These are phyloP conservation scores for Citrus trifoliata DNA, from an alignment of 345 rosid species.

Conservation along the genomic window DNA sequence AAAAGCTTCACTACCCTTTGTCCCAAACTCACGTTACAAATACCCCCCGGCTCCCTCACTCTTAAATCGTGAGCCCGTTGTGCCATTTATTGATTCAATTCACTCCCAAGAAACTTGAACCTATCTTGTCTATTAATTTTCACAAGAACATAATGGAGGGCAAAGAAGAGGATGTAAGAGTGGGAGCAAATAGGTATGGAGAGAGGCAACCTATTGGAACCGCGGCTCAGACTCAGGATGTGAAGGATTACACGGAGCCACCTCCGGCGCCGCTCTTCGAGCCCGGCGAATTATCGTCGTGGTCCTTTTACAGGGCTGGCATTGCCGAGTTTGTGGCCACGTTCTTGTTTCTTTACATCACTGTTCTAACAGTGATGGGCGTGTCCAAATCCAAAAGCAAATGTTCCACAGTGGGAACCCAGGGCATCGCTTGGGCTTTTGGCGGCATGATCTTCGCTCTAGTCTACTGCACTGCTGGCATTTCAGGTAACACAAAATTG, in stretches of 20 bases:
- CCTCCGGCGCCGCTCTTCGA: conserved; percentile 33
- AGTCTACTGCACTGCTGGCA: conserved; percentile 43
- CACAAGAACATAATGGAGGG: conserved; percentile 25
- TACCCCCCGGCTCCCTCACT: conserved; percentile 1
- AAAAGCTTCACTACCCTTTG: conserved; percentile 7
- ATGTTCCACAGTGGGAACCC: conserved; percentile 34
- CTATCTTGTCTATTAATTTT: background rate
- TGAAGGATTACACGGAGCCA: conserved; percentile 33
- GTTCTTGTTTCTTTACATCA: conserved; percentile 34
- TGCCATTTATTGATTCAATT: conserved; percentile 8
- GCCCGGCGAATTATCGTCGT: conserved; percentile 25
- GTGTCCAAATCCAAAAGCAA: conserved; percentile 30
- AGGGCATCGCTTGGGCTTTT: conserved; percentile 46
- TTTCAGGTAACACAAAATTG: conserved; percentile 22
- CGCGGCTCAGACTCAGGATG: conserved; percentile 26
- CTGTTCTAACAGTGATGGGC: conserved; percentile 38
- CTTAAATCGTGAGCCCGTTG: background rate
- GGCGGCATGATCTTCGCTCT: conserved; percentile 49
- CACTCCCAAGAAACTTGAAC: background rate
- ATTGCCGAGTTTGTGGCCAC: conserved; percentile 39
- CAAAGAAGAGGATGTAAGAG: conserved; percentile 33
- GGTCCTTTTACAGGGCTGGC: conserved; percentile 40
- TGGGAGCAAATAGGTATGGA: conserved; percentile 36
- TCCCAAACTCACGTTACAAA: conserved; percentile 17
- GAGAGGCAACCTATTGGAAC: conserved; percentile 39